These are phyloP conservation scores for Clarireedia monteithiana DNA, from an alignment of 2,329 filamentous ascomycete genomes.

Conservation along the genomic window DNA sequence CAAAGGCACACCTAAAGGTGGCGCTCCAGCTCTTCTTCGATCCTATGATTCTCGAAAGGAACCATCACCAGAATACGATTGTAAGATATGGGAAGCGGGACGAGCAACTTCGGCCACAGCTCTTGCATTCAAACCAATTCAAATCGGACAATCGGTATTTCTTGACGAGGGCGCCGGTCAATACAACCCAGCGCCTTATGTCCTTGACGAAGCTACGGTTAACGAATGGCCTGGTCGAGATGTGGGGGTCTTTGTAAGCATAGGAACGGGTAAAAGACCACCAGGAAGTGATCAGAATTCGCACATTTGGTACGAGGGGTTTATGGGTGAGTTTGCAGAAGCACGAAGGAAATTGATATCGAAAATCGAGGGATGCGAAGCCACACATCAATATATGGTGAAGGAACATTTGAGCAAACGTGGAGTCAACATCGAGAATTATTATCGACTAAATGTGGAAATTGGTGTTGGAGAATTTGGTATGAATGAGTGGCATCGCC, in stretches of 20 bases:
- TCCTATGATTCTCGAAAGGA: slow-evolving; percentile 95
- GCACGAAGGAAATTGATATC: slow-evolving; percentile 74
- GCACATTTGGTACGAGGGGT: slow-evolving; percentile 88
- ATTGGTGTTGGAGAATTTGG: slow-evolving; percentile 93
- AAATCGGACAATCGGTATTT: slow-evolving; percentile 87
- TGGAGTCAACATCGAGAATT: slow-evolving; percentile 79
- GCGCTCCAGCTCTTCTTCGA: slow-evolving; percentile 66
- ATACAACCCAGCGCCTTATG: slow-evolving; percentile 81
- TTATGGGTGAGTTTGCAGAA: slow-evolving; percentile 87
- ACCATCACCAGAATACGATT: slow-evolving; percentile 82
- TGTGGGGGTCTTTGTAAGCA: slow-evolving; percentile 82
- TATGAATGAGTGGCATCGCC: slow-evolving; percentile 95
- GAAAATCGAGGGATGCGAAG: slow-evolving; percentile 94
- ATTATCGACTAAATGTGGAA: slow-evolving; percentile 95
- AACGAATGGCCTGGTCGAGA: slow-evolving; percentile 96
- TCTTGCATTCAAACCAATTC: slow-evolving; percentile 91
- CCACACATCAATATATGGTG: slow-evolving; percentile 80
- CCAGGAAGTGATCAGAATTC: slow-evolving; percentile 60
- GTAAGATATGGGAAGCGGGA: slow-evolving; percentile 94
- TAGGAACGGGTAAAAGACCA: slow-evolving; percentile 86
- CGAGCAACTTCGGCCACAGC: slow-evolving; percentile 88
- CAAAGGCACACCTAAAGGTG: slow-evolving; percentile 66
- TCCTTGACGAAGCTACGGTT: slow-evolving; percentile 80
- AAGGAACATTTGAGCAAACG: slow-evolving; percentile 69
- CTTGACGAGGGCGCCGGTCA: slow-evolving; percentile 87